Evolutionary conservation across 768 basidiomycete genomes (phyloP).

Genomic region (Flagelloscypha sp.): DNA sequence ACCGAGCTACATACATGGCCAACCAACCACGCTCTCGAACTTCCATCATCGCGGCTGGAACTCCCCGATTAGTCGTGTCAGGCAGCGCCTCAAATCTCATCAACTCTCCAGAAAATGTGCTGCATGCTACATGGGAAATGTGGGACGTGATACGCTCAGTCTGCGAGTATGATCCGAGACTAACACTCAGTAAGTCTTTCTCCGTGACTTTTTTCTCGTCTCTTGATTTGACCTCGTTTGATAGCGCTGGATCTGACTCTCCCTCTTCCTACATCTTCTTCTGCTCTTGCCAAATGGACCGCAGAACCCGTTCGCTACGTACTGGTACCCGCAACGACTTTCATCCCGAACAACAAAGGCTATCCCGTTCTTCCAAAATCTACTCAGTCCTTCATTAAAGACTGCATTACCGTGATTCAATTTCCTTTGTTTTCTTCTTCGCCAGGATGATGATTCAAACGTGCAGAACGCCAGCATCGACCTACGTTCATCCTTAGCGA

Average conservation of each 20-base stretch:
- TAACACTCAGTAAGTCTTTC: slow-evolving; percentile 56
- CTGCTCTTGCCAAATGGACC: slow-evolving; percentile 79
- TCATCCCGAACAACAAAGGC: slow-evolving; percentile 92
- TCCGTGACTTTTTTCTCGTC: slow-evolving; percentile 3
- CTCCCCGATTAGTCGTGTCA: slow-evolving; percentile 31
- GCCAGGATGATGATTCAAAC: slow-evolving; percentile 11
- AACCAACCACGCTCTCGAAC: slow-evolving; percentile 11
- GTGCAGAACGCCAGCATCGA: slow-evolving; percentile 50
- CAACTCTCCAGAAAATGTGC: slow-evolving; percentile 41
- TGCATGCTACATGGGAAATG: slow-evolving; percentile 91
- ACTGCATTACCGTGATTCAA: slow-evolving; percentile 82
- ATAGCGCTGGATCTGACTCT: slow-evolving; percentile 88
- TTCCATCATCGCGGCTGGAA: slow-evolving; percentile 8
- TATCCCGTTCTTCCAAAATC: slow-evolving; percentile 95
- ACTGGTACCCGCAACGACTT: slow-evolving; percentile 82
- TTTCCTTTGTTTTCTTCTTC: slow-evolving; percentile 8
- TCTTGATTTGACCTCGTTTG: slow-evolving; percentile 9
- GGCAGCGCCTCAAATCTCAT: slow-evolving; percentile 24
- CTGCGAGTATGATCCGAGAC: slow-evolving; percentile 72
- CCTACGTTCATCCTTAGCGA: slow-evolving; percentile 80
- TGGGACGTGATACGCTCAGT: slow-evolving; percentile 92
- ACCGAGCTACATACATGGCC: slow-evolving; percentile 10
- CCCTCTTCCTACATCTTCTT: slow-evolving; percentile 71
- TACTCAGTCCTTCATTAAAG: slow-evolving; percentile 83
- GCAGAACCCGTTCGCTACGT: slow-evolving; percentile 90